Evolutionary conservation across 75 land plant species (phyloP), one percentile per base, ranked within the genome.

Genomic region (Gnetum montanum): DNA sequence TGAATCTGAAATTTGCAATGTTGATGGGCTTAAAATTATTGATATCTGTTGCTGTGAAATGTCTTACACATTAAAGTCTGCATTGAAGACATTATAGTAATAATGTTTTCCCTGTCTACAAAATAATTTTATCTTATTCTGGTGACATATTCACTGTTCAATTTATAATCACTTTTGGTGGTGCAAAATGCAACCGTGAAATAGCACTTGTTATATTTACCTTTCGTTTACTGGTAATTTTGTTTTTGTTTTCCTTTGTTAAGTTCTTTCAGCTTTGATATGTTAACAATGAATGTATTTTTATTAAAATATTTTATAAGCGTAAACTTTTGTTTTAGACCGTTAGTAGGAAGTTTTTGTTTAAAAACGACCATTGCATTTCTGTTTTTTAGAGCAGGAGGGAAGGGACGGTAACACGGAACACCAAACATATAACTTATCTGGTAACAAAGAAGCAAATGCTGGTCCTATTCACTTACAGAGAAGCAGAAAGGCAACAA

Each of bases 321-420:
- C 7, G n/a, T 11, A n/a, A n/a, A 31, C 11, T 33, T 31, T 25
- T 52, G 25, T 20, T 33, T n/a, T 22, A 33, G 24, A 52, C 22
- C 7, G 4, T 52, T 30, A n/a, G 52, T 24, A 2, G 12, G 4
- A 25, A 18, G 16, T 52, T 52, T 6, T 31, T 18, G 3, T 52
- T 52, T 49, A 27, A 27, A 11, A 52, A 25, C 11, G 13, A 30
- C 15, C 19, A 6, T 31, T 15, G 23, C 5, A n/a, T 31, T 52
- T 52, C 28, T 33, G 12, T 13, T 52, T 31, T 22, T 31, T 36
- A 52, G 55, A 52, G 12, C 27, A 34, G 24, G 19, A 52, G 19
- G 55, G 13, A 52, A 31, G 24, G 33, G 6, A 52, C 20, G 55
- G 33, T 33, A 52, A 52, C 55, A 8, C 33, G 55, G 55, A 33